phyloP scores from a whole-genome alignment of 1,139 yeast species.

The Candida sp. region DNA sequence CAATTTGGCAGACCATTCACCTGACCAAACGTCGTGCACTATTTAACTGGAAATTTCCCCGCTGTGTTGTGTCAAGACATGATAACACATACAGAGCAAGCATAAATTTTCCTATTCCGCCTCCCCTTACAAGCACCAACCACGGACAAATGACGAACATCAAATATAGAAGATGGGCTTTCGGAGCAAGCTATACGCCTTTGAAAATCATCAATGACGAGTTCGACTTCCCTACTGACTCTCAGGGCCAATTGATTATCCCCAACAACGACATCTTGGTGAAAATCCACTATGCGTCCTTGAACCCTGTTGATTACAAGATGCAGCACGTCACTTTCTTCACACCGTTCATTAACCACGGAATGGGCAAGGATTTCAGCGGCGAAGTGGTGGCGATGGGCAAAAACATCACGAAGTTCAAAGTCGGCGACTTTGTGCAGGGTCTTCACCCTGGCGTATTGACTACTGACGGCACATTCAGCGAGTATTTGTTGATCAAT shows the following conservation, averaged over 20 bases:
- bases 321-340: slow-evolving; percentile 38
- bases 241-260: slow-evolving; percentile 14
- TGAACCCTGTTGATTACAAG: slow-evolving; percentile 71
- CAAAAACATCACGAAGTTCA: slow-evolving; percentile 25
- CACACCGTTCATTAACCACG: slow-evolving; percentile 21
- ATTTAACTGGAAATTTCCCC: too few relatives aligned
- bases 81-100: neutral
- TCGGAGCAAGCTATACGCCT: slow-evolving; percentile 1
- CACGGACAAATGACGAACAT: neutral
- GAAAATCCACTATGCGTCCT: slow-evolving; percentile 58
- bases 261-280: slow-evolving; percentile 53
- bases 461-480: slow-evolving; percentile 54
- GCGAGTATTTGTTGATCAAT: slow-evolving; percentile 45
- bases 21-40: too few relatives aligned
- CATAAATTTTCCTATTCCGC: neutral
- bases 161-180: slow-evolving; percentile 2
- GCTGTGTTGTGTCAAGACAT: slow-evolving; percentile 32
- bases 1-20: too few relatives aligned
- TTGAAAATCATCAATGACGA: slow-evolving; percentile 1
- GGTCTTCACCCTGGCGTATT: slow-evolving; percentile 52
- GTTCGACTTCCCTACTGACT: neutral
- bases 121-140: too few relatives aligned
- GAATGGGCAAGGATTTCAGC: slow-evolving; percentile 70
- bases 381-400: slow-evolving; percentile 70
- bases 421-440: slow-evolving; percentile 65